Percentiles rank a stretch among this genome's conserved stretches.
Conservation (phyloP, 2,329 filamentous ascomycete genomes). For the Fusarium annulatum region DNA sequence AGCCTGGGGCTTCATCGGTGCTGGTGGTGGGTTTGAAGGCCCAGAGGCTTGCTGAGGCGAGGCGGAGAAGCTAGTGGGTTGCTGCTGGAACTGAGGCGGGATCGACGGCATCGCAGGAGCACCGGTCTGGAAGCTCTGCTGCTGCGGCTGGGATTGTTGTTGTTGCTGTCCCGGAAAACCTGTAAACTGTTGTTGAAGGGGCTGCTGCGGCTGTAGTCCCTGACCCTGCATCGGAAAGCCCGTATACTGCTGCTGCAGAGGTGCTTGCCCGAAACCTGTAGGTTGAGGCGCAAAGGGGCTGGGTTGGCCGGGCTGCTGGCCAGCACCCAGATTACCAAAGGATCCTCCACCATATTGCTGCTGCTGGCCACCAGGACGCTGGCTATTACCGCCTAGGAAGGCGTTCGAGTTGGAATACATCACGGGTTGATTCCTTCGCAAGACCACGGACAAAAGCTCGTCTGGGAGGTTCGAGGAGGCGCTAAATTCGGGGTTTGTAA, state of each 20-base stretch:
- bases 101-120: conserved; percentile 70
- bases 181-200: conserved; percentile 74
- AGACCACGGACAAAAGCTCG: conserved; percentile 32
- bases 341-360: conserved; percentile 60
- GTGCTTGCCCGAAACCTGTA: conserved; percentile 67
- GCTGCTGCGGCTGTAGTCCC: conserved; percentile 67
- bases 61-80: conserved; percentile 58
- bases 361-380: conserved; percentile 72
- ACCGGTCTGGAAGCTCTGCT: conserved; percentile 70
- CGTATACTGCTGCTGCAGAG: conserved; percentile 68
- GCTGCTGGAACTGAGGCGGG: conserved; percentile 67
- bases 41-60: conserved; percentile 63
- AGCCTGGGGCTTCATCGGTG: conserved; percentile 72
- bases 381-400: conserved; percentile 81
- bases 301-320: conserved; percentile 59
- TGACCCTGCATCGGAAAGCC: conserved; percentile 66
- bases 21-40: conserved; percentile 62
- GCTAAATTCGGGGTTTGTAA: conserved; percentile 37
- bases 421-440: conserved; percentile 39
- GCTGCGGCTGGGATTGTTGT: conserved; percentile 53
- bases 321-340: conserved; percentile 56
- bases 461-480: conserved; percentile 20
- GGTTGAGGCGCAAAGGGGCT: conserved; percentile 68
- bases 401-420: conserved; percentile 95
- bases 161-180: conserved; percentile 66